Percentiles rank a stretch among this genome's conserved stretches.
phyloP scores from a whole-genome alignment of 2,329 filamentous ascomycete species.

The Didymella segeticola region DNA sequence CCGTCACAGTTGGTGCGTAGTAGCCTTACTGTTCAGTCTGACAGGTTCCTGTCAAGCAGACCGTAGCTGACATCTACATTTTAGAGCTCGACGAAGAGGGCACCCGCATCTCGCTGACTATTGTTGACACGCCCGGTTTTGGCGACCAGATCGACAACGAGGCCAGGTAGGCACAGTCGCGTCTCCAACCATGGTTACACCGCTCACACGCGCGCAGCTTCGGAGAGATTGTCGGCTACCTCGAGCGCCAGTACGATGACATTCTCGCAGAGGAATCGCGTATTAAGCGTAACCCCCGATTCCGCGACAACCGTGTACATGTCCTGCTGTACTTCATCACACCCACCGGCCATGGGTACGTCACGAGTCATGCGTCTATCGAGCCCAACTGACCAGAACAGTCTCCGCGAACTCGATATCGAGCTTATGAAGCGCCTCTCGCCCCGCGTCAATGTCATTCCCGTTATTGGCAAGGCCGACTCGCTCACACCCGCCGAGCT shows the following conservation, averaged over 20 bases:
- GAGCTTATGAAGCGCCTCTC: slow-evolving; percentile 99
- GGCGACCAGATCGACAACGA: slow-evolving; percentile 99
- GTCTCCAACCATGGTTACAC: neutral
- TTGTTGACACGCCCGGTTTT: slow-evolving; percentile 97
- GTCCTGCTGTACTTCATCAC: slow-evolving; percentile 99
- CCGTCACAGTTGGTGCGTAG: slow-evolving; percentile 87
- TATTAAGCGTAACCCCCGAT: slow-evolving; percentile 99
- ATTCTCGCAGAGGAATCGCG: slow-evolving; percentile 99
- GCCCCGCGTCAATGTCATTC: slow-evolving; percentile 97
- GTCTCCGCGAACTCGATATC: slow-evolving; percentile 97
- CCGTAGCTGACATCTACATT: slow-evolving; percentile 11
- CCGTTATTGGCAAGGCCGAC: slow-evolving; percentile 97
- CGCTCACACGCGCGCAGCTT: slow-evolving; percentile 67
- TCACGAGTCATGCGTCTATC: slow-evolving; percentile 8
- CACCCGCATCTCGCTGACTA: slow-evolving; percentile 95
- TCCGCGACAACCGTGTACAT: slow-evolving; percentile 98
- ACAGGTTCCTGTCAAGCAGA: neutral
- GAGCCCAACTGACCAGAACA: slow-evolving; percentile 47
- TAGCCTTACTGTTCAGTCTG: too few relatives aligned
- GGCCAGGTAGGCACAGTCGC: slow-evolving; percentile 71
- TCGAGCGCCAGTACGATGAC: slow-evolving; percentile 99
- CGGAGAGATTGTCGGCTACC: slow-evolving; percentile 95
- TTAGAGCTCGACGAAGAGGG: slow-evolving; percentile 93
- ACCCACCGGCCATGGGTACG: slow-evolving; percentile 91
- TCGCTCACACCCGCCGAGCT: slow-evolving; percentile 95